Evolutionary conservation across 345 rosid genomes (phyloP).

Genomic region (Arabis alpina): DNA sequence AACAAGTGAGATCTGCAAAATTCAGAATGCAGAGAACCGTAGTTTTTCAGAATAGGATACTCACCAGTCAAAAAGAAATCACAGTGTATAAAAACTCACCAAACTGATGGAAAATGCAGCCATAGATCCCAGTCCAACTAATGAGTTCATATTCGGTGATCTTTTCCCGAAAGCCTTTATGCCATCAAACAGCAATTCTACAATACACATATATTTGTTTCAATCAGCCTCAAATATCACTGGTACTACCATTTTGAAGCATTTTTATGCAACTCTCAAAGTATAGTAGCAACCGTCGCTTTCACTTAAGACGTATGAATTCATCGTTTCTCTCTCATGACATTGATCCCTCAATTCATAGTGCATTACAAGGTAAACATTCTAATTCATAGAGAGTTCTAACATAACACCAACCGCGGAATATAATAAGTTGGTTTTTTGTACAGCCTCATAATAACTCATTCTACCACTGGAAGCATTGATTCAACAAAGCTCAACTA

Average conservation of each 20-base stretch:
- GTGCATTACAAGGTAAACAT: conserved; percentile 6
- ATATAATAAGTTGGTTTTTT: neutral
- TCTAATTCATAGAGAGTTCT: neutral
- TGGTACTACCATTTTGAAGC: conserved; percentile 7
- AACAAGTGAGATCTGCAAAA: conserved; percentile 72
- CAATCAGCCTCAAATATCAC: conserved; percentile 28
- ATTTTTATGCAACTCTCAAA: conserved; percentile 12
- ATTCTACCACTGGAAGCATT: conserved; percentile 6
- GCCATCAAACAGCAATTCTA: conserved; percentile 86
- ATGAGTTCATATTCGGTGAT: conserved; percentile 96
- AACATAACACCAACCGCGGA: too few relatives aligned
- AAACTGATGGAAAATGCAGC: conserved; percentile 84
- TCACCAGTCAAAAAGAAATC: conserved; percentile 21
- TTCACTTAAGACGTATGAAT: conserved; percentile 9
- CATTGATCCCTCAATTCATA: neutral
- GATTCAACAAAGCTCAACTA: conserved; percentile 6
- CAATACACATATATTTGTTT: conserved; percentile 30
- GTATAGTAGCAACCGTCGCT: conserved; percentile 2
- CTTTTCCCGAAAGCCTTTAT: conserved; percentile 77
- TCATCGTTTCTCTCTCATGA: conserved; percentile 11
- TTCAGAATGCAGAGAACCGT: conserved; percentile 22
- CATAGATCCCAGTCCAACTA: conserved; percentile 86
- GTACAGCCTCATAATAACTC: neutral
- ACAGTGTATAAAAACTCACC: conserved; percentile 49
- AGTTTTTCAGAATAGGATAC: conserved; percentile 13